These are phyloP conservation scores for Collariella sp. DNA, from an alignment of 495 filamentous ascomycete genomes.

Conservation along the genomic window DNA sequence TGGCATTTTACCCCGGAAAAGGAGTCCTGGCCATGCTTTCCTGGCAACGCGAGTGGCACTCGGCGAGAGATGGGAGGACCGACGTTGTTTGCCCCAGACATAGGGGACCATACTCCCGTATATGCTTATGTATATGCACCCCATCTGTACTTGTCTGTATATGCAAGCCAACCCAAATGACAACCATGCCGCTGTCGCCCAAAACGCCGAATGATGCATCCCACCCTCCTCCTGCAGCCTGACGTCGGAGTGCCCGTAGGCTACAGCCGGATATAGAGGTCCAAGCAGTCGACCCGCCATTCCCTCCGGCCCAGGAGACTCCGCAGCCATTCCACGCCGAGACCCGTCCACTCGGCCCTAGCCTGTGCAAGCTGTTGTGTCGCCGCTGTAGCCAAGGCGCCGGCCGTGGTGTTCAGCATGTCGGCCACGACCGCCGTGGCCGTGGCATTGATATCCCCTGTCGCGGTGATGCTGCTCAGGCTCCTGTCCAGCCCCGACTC, in stretches of 20 bases:
- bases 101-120: no score
- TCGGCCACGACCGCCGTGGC: constrained; percentile 40
- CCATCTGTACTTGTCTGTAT: background rate
- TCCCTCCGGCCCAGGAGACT: constrained; percentile 65
- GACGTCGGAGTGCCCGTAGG: background rate
- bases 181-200: constrained; percentile 1
- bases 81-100: no score
- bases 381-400: constrained; percentile 56
- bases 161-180: background rate
- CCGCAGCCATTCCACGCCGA: constrained; percentile 75
- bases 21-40: no score
- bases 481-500: constrained; percentile 39
- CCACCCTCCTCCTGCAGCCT: background rate
- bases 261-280: constrained; percentile 66
- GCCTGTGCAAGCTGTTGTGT: constrained; percentile 52
- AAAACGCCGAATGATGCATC: background rate
- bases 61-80: no score
- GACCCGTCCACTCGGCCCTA: constrained; percentile 62
- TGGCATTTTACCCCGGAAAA: no score
- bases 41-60: no score
- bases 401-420: constrained; percentile 60
- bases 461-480: constrained; percentile 25
- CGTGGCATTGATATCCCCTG: constrained; percentile 29
- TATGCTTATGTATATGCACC: no score
- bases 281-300: constrained; percentile 76